Conservation (phyloP, 1,139 yeast species). For the Lodderomyces oxycetoniae region DNA sequence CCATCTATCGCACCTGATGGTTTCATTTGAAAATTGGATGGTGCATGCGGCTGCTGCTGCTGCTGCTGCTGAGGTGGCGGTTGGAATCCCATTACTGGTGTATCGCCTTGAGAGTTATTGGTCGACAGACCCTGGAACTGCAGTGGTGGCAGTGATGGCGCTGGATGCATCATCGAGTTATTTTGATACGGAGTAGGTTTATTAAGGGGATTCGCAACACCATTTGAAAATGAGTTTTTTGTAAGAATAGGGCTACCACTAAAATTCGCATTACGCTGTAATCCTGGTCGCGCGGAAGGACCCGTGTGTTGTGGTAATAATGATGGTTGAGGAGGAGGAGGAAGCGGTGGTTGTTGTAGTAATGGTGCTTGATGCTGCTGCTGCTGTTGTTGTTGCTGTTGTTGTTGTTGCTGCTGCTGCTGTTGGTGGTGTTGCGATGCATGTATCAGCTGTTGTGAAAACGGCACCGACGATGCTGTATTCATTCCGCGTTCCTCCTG, state of each 20-base stretch:
- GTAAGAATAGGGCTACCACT: slow-evolving; percentile 8
- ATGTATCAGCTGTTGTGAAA: slow-evolving; percentile 6
- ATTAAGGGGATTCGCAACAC: not conserved
- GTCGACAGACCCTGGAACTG: not conserved
- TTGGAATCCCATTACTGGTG: slow-evolving; percentile 13
- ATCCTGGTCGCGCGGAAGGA: slow-evolving; percentile 7
- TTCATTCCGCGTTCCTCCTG: too few species aligned
- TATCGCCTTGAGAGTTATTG: slow-evolving; percentile 13
- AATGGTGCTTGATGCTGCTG: slow-evolving; percentile 6
- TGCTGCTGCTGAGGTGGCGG: slow-evolving; percentile 3
- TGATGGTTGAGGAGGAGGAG: not conserved
- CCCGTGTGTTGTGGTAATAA: not conserved
- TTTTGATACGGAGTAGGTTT: too few species aligned
- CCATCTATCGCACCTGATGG: too few species aligned
- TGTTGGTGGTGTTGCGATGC: slow-evolving; percentile 2
- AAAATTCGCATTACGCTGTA: slow-evolving; percentile 10
- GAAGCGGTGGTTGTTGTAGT: slow-evolving; percentile 1
- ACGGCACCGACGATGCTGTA: too few species aligned
- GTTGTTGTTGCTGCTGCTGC: slow-evolving; percentile 5
- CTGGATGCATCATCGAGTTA: not conserved
- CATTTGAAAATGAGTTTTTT: not conserved
- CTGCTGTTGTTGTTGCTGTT: slow-evolving; percentile 8
- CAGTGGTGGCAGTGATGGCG: not conserved
- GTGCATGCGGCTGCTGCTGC: slow-evolving; percentile 4
- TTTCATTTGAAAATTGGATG: too few species aligned